Evolutionary conservation across 257 asterid genomes (phyloP).

Genomic region (Haberlea rhodopensis): DNA sequence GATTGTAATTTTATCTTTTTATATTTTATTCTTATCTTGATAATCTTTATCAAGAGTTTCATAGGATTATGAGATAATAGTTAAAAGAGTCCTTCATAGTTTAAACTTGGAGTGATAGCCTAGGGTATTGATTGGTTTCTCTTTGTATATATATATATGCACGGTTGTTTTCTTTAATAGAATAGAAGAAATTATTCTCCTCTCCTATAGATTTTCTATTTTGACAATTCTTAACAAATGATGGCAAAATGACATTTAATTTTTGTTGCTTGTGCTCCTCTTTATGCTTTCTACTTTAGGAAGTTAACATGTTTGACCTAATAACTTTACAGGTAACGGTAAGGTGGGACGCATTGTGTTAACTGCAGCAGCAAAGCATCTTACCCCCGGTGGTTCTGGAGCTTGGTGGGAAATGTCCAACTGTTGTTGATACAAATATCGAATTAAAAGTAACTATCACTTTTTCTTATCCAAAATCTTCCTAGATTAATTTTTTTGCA

Average conservation of each 20-base stretch:
- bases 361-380: slow-evolving; percentile 88
- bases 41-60: too few species aligned
- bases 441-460: slow-evolving; percentile 47
- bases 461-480: neutral
- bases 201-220: too few species aligned
- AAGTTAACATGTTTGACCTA: slow-evolving; percentile 12
- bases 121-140: too few species aligned
- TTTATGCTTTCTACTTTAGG: too few species aligned
- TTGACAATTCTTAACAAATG: neutral
- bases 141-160: too few species aligned
- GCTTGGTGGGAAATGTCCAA: slow-evolving; percentile 91
- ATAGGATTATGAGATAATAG: too few species aligned
- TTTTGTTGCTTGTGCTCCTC: neutral
- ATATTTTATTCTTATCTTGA: too few species aligned
- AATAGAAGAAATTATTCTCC: too few species aligned
- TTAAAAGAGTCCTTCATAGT: too few species aligned
- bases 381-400: slow-evolving; percentile 84
- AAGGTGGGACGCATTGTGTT: slow-evolving; percentile 74
- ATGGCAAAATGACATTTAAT: neutral
- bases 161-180: too few species aligned
- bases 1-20: too few species aligned
- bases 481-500: neutral
- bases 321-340: slow-evolving; percentile 51
- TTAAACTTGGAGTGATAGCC: too few species aligned
- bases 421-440: slow-evolving; percentile 63